Percentiles rank a stretch among this genome's conserved stretches.
Conservation (phyloP, 768 basidiomycete genomes). For the Boletus rubroflammeus region DNA sequence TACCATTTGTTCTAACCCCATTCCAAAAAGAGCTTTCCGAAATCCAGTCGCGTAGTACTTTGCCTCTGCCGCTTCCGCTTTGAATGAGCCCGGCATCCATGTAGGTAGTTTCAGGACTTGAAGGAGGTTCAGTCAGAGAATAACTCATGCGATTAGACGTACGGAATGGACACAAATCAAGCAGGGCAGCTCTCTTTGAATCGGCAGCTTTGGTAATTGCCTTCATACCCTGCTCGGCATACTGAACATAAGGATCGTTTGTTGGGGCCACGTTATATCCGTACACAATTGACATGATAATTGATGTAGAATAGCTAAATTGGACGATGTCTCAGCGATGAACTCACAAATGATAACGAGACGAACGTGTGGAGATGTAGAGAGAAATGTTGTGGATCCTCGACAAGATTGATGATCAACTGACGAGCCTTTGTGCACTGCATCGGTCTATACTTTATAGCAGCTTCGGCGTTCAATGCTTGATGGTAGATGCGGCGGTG, state of each 20-base stretch:
- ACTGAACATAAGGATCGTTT: constrained; percentile 22
- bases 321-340: background rate
- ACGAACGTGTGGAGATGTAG: constrained; percentile 27
- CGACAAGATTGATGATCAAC: constrained; percentile 31
- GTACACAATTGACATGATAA: constrained; percentile 28
- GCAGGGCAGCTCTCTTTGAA: constrained; percentile 20
- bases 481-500: constrained; percentile 36
- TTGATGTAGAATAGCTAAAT: constrained; percentile 26
- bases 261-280: constrained; percentile 19
- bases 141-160: constrained; percentile 1
- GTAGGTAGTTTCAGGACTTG: constrained; percentile 24
- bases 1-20: constrained; percentile 25
- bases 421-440: constrained; percentile 33
- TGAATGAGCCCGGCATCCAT: constrained; percentile 27
- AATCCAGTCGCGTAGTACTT: constrained; percentile 18
- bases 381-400: constrained; percentile 25
- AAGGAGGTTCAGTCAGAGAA: background rate
- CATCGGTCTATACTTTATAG: constrained; percentile 28
- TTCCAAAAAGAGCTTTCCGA: constrained; percentile 18
- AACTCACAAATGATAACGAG: background rate
- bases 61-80: constrained; percentile 16
- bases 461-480: constrained; percentile 28
- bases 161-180: constrained; percentile 28
- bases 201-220: constrained; percentile 15
- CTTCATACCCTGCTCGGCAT: constrained; percentile 15